Evolutionary conservation across 805 yeast genomes (phyloP).

Genomic region (Kodamaea sagamina): DNA sequence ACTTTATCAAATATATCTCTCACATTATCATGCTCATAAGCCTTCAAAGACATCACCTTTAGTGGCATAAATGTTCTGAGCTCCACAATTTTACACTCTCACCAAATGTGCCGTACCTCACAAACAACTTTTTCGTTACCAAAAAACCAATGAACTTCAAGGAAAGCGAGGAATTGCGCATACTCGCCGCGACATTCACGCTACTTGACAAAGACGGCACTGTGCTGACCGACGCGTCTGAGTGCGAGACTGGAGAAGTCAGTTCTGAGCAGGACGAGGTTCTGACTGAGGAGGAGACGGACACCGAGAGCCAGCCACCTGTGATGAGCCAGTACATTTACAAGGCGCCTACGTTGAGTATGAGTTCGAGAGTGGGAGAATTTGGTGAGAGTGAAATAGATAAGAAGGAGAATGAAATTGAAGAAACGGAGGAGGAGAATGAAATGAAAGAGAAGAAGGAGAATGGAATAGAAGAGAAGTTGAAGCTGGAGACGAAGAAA

Average conservation of each 20-base stretch:
- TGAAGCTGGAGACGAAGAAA: background rate
- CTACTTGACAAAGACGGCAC: conserved; percentile 18
- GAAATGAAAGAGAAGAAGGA: background rate
- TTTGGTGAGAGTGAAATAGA: background rate
- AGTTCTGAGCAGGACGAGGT: conserved; percentile 4
- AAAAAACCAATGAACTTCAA: conserved; percentile 17
- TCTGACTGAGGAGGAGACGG: conserved; percentile 11
- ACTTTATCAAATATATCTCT: too few species aligned
- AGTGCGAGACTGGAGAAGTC: conserved; percentile 10
- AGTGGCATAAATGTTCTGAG: too few species aligned
- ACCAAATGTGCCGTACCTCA: background rate
- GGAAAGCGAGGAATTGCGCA: conserved; percentile 15
- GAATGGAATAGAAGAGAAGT: background rate
- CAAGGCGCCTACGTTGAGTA: conserved; percentile 10
- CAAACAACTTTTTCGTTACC: background rate
- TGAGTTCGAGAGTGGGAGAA: conserved; percentile 5
- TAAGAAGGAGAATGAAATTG: too few species aligned
- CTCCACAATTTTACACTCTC: background rate
- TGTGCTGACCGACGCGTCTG: conserved; percentile 16
- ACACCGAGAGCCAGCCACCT: conserved; percentile 5
- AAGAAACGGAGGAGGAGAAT: background rate
- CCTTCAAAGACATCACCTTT: background rate
- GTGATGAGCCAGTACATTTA: conserved; percentile 11
- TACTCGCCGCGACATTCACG: conserved; percentile 16
- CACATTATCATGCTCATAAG: too few species aligned